Evolutionary conservation across 352 stramenopile genomes (phyloP), one percentile per base, ranked within the genome.

Genomic region (Globisporangium uncinulatum): DNA sequence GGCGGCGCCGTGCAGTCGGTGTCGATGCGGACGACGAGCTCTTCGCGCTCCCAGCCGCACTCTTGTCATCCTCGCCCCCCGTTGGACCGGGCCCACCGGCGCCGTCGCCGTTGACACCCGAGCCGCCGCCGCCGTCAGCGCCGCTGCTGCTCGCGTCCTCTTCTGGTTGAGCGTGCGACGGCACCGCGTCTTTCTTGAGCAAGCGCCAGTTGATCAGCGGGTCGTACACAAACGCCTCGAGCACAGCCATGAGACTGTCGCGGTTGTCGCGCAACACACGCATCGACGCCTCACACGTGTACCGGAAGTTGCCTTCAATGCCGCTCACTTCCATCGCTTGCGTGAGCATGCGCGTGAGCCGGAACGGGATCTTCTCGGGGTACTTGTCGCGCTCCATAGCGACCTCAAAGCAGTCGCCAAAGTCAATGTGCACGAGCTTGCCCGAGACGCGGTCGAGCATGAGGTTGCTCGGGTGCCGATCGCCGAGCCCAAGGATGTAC

Each of bases 151-250:
- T 29, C 14, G 55, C 47, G 21, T 62, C 48, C n/a, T 87, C 78
- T 57, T 88, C 76, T 14, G 76, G 72, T 32, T 83, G 79, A 3
- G 86, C 80, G 51, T 94, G 83, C 19, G 83, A 89, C 34, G 84
- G 80, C 50, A 92, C 73, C 0, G 76, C 67, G 43, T 92, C 79
- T 63, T 87, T 95, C 79, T 88, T 92, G 2, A 99, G 76, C 59
- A 99, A 74, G 64, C 97, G 88, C 97, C 97, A 99, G 59, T 96
- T 98, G 66, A 99, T 99, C 1, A 99, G 78, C 31, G 98, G 98
- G 81, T 99, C 98, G 65, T 99, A 98, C 52, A 99, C 97, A 73
- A 99, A 99, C 20, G 98, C 97, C 74, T 99, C 97, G 3, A 99
- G 83, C 84, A 99, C 98, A 17, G 97, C 95, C 76, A 99, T 98